Evolutionary conservation across 2,329 filamentous ascomycete species (phyloP).

Genomic region (Bipolaris cookei): DNA sequence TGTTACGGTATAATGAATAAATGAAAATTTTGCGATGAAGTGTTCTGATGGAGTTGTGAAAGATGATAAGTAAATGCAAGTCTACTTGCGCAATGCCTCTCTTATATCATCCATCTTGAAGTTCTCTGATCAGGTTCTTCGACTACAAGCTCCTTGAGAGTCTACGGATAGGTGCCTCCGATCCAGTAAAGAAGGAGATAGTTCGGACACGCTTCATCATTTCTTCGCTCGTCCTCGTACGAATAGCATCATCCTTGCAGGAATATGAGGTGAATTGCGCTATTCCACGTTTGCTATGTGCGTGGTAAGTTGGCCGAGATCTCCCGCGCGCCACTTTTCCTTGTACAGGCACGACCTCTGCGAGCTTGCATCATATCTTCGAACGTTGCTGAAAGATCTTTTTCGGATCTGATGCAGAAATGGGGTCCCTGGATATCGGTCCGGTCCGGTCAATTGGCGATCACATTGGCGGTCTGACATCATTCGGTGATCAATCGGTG

Average conservation of each 20-base stretch:
- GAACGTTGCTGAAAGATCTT: background rate
- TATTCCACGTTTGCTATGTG: background rate
- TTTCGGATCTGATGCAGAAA: background rate
- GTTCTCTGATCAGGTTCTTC: background rate
- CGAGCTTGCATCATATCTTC: background rate
- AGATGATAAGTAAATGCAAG: background rate
- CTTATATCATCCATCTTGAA: background rate
- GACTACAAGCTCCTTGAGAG: background rate
- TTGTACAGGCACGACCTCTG: background rate
- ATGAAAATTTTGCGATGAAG: background rate
- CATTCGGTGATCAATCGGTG: background rate
- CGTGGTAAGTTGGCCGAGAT: background rate
- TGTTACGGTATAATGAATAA: background rate
- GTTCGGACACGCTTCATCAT: background rate
- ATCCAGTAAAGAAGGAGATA: background rate
- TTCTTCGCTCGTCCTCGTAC: background rate
- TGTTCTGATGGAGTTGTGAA: background rate
- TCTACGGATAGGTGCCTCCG: background rate
- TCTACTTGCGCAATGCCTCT: background rate
- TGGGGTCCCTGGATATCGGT: background rate
- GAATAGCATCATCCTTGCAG: background rate
- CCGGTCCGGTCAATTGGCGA: background rate
- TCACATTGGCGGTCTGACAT: background rate
- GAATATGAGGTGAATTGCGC: background rate
- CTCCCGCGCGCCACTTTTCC: background rate